Evolutionary conservation across 345 rosid species (phyloP).

Genomic region (Lepidium sativum): DNA sequence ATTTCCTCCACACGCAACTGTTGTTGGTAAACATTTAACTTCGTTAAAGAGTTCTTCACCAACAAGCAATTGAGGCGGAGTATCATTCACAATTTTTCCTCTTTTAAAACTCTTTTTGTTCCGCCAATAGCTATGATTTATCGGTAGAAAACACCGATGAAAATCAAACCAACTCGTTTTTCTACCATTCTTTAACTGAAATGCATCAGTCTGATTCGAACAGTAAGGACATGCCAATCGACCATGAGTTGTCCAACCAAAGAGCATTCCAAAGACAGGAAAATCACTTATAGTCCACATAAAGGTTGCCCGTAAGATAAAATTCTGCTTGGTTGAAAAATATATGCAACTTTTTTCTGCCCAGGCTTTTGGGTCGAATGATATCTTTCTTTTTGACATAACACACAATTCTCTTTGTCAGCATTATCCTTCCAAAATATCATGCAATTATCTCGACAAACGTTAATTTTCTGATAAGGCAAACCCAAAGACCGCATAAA

Average conservation of each 20-base stretch:
- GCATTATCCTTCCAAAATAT: not conserved
- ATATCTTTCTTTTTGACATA: not conserved
- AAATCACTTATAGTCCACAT: not conserved
- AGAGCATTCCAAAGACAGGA: not conserved
- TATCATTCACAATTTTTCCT: not conserved
- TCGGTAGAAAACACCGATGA: not conserved
- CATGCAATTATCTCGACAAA: not conserved
- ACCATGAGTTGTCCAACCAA: not conserved
- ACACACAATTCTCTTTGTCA: not conserved
- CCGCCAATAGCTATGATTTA: not conserved
- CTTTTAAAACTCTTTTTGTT: not conserved
- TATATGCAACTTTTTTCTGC: not conserved
- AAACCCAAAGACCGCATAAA: not conserved
- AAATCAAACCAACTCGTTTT: slow-evolving; percentile 7
- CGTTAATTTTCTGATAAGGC: not conserved
- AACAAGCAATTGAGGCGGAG: not conserved
- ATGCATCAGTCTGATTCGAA: not conserved
- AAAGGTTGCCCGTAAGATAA: not conserved
- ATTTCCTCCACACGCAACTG: not conserved
- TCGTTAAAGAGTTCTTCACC: not conserved
- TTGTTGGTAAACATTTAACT: not conserved
- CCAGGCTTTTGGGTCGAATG: not conserved
- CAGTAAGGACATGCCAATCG: slow-evolving; percentile 1
- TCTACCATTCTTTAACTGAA: not conserved
- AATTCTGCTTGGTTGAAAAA: not conserved